These are phyloP conservation scores for Fusarium coicis DNA, from an alignment of 2,329 filamentous ascomycete species.

Conservation along the genomic window DNA sequence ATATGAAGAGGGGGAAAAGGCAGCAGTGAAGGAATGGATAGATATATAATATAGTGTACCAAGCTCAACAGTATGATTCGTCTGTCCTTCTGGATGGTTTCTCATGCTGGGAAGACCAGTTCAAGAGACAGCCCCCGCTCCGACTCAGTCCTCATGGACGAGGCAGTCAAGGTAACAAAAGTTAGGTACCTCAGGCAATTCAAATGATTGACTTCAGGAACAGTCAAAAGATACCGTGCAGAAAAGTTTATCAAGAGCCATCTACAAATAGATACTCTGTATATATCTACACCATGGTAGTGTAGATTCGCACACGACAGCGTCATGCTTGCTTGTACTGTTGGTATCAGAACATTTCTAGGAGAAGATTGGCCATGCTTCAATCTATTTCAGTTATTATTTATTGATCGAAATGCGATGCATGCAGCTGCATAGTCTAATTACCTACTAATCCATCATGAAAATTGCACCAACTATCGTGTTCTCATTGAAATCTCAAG, in stretches of 20 bases:
- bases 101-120: not conserved
- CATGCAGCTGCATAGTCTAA: not conserved
- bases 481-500: not conserved
- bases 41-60: not conserved
- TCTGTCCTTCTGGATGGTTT: not conserved
- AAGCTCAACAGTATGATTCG: not conserved
- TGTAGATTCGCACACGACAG: not conserved
- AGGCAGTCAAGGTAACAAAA: not conserved
- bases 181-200: not conserved
- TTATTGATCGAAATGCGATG: not conserved
- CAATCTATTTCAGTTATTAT: not conserved
- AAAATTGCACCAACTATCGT: not conserved
- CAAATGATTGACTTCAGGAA: not conserved
- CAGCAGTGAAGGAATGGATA: not conserved
- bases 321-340: not conserved
- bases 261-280: too few species aligned
- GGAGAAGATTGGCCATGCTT: not conserved
- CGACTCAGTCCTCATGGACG: not conserved
- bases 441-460: too few species aligned
- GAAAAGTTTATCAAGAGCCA: not conserved
- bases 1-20: not conserved
- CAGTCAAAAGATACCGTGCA: not conserved
- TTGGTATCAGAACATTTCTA: not conserved
- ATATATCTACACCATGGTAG: not conserved
- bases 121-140: not conserved